Evolutionary conservation across 768 basidiomycete species (phyloP), one percentile per base, ranked within the genome.

Genomic region (Serendipita indica): DNA sequence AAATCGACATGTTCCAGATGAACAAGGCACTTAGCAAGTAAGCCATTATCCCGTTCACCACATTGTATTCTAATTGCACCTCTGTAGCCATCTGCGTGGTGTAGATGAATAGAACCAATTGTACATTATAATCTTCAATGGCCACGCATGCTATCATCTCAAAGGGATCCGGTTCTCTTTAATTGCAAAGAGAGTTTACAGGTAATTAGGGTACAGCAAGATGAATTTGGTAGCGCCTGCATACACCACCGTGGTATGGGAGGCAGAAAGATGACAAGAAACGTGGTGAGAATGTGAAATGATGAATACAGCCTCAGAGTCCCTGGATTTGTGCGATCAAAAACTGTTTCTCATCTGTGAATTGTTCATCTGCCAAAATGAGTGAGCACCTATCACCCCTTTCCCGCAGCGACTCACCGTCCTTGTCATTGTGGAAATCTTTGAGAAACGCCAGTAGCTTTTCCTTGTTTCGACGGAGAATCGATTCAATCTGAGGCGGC

Each of bases 351-450:
- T 97, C 92, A 69, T 97, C 82, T 64, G 81, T 91, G 71, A 94
- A 97, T 74, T 97, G 92, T 68, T 96, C 94, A 71, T 97, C 91
- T 89, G 64, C 33, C 22, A 41, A 16, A 7, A 16, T 14, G 22
- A 13, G 28, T 20, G 59, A 37, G 25, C n/a, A n/a, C 34, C 33
- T 46, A 58, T 16, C 27, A 18, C 33, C 18, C 5, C 18, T 13
- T 33, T n/a, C 41, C 13, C 16, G 16, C 14, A 52, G 13, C 16
- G 14, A 73, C 79, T 33, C 57, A 82, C 89, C 90, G 71, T 98
- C 94, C 70, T 96, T 94, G 71, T 99, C 96, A 67, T 96, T 97
- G 69, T 98, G 94, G 76, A 99, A 99, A 57, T 78, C 79, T 69
- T 86, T 88, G 62, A 99, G 73, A 75, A 98, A 99, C 16, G 73